These are phyloP conservation scores for Candida pini DNA, from an alignment of 805 yeast species.

Conservation along the genomic window DNA sequence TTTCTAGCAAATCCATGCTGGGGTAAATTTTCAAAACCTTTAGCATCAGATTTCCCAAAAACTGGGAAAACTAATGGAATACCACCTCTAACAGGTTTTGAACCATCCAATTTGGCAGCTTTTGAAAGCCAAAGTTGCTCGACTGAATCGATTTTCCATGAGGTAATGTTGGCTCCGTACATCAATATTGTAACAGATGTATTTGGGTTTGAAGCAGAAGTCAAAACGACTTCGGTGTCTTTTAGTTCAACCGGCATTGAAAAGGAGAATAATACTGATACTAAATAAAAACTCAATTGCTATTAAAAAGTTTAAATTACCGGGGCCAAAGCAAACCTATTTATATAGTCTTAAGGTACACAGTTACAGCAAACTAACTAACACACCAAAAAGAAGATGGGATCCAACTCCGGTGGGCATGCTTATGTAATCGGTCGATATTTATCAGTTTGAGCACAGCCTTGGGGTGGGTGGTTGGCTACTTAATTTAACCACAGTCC, in stretches of 20 bases:
- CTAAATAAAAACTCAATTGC: no score
- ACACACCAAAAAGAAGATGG: no score
- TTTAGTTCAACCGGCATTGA: conserved; percentile 60
- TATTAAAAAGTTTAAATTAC: no score
- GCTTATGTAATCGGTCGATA: no score
- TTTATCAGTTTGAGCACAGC: no score
- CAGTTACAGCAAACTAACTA: no score
- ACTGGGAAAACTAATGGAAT: conserved; percentile 95
- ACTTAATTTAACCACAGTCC: no score
- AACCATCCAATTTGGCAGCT: conserved; percentile 83
- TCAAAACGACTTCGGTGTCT: conserved; percentile 54
- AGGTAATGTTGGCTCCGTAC: conserved; percentile 82
- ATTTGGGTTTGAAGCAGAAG: conserved; percentile 44
- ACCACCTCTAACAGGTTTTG: conserved; percentile 95
- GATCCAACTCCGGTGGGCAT: no score
- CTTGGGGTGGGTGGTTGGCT: no score
- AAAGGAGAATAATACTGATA: no score
- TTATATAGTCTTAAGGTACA: no score
- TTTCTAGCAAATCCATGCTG: conserved; percentile 97
- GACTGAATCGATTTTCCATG: conserved; percentile 68
- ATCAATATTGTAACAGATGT: conserved; percentile 67
- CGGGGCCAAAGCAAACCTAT: no score
- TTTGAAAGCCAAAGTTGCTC: conserved; percentile 82
- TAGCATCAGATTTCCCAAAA: conserved; percentile 64
- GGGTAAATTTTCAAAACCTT: conserved; percentile 65